A percentile compares a stretch with the other conserved stretches of the same genome.
These are phyloP conservation scores for Xylariaceae sp. DNA, from an alignment of 2,329 filamentous ascomycete genomes.

Conservation along the genomic window DNA sequence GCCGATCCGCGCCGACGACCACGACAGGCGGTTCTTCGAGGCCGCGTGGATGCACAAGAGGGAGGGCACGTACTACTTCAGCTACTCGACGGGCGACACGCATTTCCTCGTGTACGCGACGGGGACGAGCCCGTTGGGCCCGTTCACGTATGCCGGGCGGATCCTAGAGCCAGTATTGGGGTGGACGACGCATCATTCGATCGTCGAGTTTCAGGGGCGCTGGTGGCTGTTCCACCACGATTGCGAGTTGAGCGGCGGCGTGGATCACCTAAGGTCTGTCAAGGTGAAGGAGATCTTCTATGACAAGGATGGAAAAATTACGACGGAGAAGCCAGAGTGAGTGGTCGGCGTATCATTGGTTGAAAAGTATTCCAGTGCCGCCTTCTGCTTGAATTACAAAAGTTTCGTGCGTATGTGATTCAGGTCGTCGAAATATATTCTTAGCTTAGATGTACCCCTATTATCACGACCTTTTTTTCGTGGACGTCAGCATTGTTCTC, in stretches of 20 bases:
- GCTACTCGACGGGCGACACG: constrained; percentile 77
- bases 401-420: no score
- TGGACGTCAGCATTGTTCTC: no score
- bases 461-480: no score
- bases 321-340: constrained; percentile 41
- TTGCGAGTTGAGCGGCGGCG: constrained; percentile 66
- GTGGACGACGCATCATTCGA: constrained; percentile 82
- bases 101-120: constrained; percentile 74
- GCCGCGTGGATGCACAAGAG: constrained; percentile 80
- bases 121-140: constrained; percentile 65
- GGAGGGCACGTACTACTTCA: constrained; percentile 71
- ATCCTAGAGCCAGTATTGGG: constrained; percentile 77
- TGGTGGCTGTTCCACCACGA: constrained; percentile 82
- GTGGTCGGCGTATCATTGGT: not conserved
- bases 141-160: constrained; percentile 71
- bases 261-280: constrained; percentile 72
- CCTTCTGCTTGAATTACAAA: no score
- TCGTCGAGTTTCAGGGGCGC: constrained; percentile 70
- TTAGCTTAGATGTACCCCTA: no score
- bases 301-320: constrained; percentile 65
- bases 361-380: not conserved
- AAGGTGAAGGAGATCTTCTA: constrained; percentile 78
- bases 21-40: constrained; percentile 78
- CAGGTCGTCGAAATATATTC: no score
- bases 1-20: constrained; percentile 66